Base-by-base conservation (phyloP, 1,139 yeast species). In the Suhomyces kunorum region DNA sequence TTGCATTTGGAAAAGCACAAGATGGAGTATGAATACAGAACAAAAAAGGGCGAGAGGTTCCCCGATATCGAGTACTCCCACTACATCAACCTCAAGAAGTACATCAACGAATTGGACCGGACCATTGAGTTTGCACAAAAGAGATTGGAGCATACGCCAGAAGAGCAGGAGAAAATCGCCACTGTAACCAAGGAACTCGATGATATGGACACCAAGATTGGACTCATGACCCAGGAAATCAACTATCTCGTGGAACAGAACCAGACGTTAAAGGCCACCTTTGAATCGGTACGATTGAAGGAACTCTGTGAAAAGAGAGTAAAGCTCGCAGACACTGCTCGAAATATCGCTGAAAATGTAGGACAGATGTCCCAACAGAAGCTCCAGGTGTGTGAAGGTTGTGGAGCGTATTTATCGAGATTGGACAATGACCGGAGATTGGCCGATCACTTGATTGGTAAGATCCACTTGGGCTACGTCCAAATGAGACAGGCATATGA, bases 371-470 rank as follows among this genome's bases (percentile, higher is more conserved):
- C 95, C 1, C 95, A 87, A 56, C 98, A 90, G 54, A 87, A 87
- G 57, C 69, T 90, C 37, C 97, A 89, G 59, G 95, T 88, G 0
- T 92, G 98, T 64, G 87, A 81, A 50, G 82, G 81, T 2, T 92
- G 98, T 65, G 97, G 96, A 0, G 96, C 96, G 0, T 88, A 84
- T 58, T 68, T 92, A 40, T 87, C 96, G 4, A 71, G 95, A 45
- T 68, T 89, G 42, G 98, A 92, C 60, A 87, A 86, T 47, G 98
- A 90, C 59, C 71, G 92, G 55, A 74, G 98, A 49, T 69, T 92
- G 50, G 96, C 95, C 0, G 97, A 88, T 55, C 98, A 92, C 63
- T 89, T 88, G 58, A 67, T 83, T 26, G 98, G 98, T 5, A 89
- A 87, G 53, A 78, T 87, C 41, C 98, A 90, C 63, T 61, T 86